A percentile compares a stretch with the other conserved stretches of the same genome.
Evolutionary conservation across 371 early-diverging fungal genomes (phyloP).

Genomic region (Lichtheimia hyalospora): DNA sequence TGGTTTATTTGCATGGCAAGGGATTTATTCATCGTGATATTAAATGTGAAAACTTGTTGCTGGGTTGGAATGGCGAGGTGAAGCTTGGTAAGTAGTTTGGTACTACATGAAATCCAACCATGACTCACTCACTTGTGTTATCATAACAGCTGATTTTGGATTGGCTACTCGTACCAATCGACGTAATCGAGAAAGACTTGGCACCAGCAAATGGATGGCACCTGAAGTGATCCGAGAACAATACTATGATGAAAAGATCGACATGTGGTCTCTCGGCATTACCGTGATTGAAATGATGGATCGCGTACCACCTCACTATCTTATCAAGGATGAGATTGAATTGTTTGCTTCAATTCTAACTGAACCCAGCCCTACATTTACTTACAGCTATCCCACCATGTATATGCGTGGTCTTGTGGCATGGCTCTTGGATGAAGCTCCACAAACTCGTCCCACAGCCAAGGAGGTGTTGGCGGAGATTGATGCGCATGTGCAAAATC

Average conservation of each 20-base stretch:
- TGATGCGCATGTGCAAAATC: slow-evolving; percentile 43
- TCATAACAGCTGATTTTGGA: slow-evolving; percentile 38
- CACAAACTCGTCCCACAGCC: slow-evolving; percentile 40
- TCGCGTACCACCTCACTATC: slow-evolving; percentile 53
- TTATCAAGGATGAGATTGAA: slow-evolving; percentile 48
- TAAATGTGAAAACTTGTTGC: slow-evolving; percentile 96
- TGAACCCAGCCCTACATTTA: slow-evolving; percentile 51
- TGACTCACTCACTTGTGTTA: slow-evolving; percentile 17
- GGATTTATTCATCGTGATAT: slow-evolving; percentile 97
- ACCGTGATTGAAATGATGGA: slow-evolving; percentile 54
- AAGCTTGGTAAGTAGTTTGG: slow-evolving; percentile 98
- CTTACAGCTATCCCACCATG: slow-evolving; percentile 52
- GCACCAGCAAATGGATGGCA: slow-evolving; percentile 97
- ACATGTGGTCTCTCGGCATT: slow-evolving; percentile 98
- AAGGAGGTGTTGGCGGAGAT: slow-evolving; percentile 43
- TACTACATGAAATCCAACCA: slow-evolving; percentile 51
- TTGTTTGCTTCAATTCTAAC: slow-evolving; percentile 40
- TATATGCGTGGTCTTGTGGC: slow-evolving; percentile 55
- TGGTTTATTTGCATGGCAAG: slow-evolving; percentile 90
- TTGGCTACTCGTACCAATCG: slow-evolving; percentile 37
- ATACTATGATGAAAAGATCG: slow-evolving; percentile 85
- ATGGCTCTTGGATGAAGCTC: slow-evolving; percentile 48
- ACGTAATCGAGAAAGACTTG: slow-evolving; percentile 82
- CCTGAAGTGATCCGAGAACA: slow-evolving; percentile 94
- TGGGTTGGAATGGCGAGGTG: slow-evolving; percentile 92